A percentile compares a stretch with the other conserved stretches of the same genome.
phyloP scores from a whole-genome alignment of 371 early-diverging fungal species.

The Mortierella sp. region DNA sequence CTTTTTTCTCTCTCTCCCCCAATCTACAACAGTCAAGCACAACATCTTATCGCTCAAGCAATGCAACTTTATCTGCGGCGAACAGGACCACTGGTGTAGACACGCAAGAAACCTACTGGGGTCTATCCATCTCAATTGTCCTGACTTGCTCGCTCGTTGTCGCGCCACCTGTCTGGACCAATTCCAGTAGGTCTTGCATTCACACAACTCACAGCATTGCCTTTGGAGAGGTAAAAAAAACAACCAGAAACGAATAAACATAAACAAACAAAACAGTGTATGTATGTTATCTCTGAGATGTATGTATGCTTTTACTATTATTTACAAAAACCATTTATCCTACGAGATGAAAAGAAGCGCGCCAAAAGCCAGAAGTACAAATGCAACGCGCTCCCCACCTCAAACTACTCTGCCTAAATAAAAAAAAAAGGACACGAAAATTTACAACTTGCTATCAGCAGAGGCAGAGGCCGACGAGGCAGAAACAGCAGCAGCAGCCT shows the following conservation, averaged over 20 bases:
- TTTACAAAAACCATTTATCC: too few species aligned
- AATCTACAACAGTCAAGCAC: not conserved
- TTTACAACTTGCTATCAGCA: conserved; percentile 43
- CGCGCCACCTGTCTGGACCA: not conserved
- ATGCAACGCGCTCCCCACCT: not conserved
- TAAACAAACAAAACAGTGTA: too few species aligned
- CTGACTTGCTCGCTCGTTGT: not conserved
- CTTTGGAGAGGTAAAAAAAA: too few species aligned
- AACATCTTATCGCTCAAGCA: not conserved
- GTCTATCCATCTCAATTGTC: too few species aligned
- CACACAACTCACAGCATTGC: too few species aligned
- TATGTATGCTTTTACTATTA: too few species aligned
- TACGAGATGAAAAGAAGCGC: too few species aligned
- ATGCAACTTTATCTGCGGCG: not conserved
- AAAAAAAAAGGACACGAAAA: not conserved
- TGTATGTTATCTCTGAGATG: too few species aligned
- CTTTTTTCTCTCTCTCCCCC: too few species aligned
- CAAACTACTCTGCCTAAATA: not conserved
- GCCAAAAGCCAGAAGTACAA: not conserved
- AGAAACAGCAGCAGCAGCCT: conserved; percentile 10
- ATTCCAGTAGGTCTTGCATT: not conserved
- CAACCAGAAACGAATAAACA: too few species aligned
- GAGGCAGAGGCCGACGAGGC: conserved; percentile 9
- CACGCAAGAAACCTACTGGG: not conserved
- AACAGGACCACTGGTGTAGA: not conserved